A percentile compares a stretch with the other conserved stretches of the same genome.
Evolutionary conservation across 176 grass and related monocot species (phyloP).

Genomic region (Cocos nucifera): DNA sequence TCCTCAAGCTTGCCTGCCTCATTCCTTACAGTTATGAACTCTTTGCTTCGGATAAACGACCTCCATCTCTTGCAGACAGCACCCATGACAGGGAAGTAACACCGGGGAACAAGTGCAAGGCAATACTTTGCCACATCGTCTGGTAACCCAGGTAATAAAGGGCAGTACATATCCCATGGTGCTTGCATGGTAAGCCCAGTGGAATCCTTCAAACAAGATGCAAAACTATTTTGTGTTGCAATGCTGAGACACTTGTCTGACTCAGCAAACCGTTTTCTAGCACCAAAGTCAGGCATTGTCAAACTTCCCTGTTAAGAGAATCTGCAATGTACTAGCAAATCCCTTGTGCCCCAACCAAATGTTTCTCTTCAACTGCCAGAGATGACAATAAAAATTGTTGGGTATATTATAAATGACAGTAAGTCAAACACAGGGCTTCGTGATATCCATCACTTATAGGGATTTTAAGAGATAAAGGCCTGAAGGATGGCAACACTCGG

Average conservation of each 20-base stretch:
- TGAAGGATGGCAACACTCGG: conserved; percentile 51
- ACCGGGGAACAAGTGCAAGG: conserved; percentile 40
- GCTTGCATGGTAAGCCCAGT: conserved; percentile 6
- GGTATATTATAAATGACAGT: conserved; percentile 13
- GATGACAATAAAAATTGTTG: conserved; percentile 7
- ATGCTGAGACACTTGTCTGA: conserved; percentile 4
- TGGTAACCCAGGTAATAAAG: conserved; percentile 51
- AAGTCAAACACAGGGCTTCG: conserved; percentile 33
- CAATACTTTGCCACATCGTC: conserved; percentile 63
- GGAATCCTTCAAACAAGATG: conserved; percentile 14
- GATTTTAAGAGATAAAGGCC: conserved; percentile 66
- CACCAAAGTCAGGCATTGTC: conserved; percentile 22
- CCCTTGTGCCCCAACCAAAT: neutral
- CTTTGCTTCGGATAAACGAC: conserved; percentile 47
- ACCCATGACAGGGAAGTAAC: conserved; percentile 37
- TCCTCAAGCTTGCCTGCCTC: conserved; percentile 40
- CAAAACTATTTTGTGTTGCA: conserved; percentile 2
- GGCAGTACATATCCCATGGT: conserved; percentile 8
- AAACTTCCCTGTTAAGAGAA: conserved; percentile 5
- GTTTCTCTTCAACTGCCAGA: conserved; percentile 16
- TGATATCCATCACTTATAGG: conserved; percentile 41
- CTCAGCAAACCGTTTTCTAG: conserved; percentile 7
- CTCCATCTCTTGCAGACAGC: conserved; percentile 69
- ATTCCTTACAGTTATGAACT: conserved; percentile 46
- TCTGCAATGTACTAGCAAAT: too few relatives aligned